Evolutionary conservation across 2,329 filamentous ascomycete species (phyloP).

Genomic region (Gaeumannomyces sp.): DNA sequence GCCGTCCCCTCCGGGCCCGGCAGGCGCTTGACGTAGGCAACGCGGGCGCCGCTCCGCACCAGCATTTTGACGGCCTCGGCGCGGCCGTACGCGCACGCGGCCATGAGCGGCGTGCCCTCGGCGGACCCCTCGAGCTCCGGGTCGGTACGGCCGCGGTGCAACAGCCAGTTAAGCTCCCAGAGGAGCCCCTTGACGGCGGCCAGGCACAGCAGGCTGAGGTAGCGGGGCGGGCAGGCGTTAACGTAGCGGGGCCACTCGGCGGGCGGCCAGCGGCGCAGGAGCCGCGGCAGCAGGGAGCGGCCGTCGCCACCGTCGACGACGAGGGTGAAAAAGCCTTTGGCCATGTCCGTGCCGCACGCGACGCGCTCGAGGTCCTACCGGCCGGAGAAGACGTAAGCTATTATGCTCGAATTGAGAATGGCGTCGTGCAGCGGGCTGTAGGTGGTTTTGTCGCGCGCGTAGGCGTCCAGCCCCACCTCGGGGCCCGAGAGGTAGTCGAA

Average conservation of each 20-base stretch:
- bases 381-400: conserved; percentile 7
- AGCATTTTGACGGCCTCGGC: conserved; percentile 11
- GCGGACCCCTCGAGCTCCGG: conserved; percentile 11
- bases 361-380: neutral
- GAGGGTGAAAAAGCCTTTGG: neutral
- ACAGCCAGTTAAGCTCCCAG: conserved; percentile 4
- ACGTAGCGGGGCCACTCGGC: conserved; percentile 5
- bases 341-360: conserved; percentile 4
- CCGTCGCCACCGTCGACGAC: conserved; percentile 9
- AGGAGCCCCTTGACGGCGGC: neutral
- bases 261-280: conserved; percentile 9
- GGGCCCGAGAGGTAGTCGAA: conserved; percentile 13
- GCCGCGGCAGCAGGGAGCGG: neutral
- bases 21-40: conserved; percentile 11
- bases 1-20: neutral
- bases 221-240: conserved; percentile 2
- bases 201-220: conserved; percentile 13
- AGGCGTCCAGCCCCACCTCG: conserved; percentile 13
- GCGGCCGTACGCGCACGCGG: conserved; percentile 12
- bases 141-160: conserved; percentile 12
- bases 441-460: conserved; percentile 11
- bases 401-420: conserved; percentile 5
- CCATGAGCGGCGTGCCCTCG: conserved; percentile 17
- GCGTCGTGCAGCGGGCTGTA: conserved; percentile 12
- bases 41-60: conserved; percentile 9